Evolutionary conservation across 192 early-diverging fungal species (phyloP).

Genomic region (Bifiguratus adelaidae): DNA sequence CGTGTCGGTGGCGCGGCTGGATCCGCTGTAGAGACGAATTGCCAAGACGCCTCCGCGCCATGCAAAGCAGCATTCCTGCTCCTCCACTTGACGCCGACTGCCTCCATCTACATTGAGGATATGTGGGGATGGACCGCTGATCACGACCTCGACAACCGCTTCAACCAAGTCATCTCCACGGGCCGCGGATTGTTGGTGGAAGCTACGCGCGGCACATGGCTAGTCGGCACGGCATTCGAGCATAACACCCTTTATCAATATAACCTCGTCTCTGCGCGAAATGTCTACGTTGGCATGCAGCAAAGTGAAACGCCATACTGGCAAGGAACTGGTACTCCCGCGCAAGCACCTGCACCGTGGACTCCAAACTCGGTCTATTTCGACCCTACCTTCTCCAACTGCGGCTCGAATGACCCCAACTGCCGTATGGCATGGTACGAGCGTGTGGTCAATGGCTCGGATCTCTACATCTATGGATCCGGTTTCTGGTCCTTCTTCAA

Average conservation of each 20-base stretch:
- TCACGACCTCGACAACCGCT: neutral
- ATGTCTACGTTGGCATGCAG: conserved; percentile 2
- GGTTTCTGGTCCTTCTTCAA: conserved; percentile 5
- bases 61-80: conserved; percentile 2
- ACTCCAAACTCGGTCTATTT: neutral
- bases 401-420: neutral
- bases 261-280: neutral
- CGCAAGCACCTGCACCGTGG: conserved; percentile 1
- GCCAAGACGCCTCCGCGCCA: neutral
- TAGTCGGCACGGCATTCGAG: conserved; percentile 3
- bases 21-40: conserved; percentile 5
- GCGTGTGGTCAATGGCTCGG: neutral
- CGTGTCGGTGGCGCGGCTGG: conserved; percentile 20
- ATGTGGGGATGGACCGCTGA: conserved; percentile 6
- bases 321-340: conserved; percentile 2
- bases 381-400: conserved; percentile 1
- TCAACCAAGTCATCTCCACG: neutral
- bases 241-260: conserved; percentile 5
- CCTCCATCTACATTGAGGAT: conserved; percentile 2
- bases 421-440: conserved; percentile 4
- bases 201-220: conserved; percentile 1
- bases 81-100: neutral
- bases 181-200: neutral
- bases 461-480: conserved; percentile 1
- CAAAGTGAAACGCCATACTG: conserved; percentile 4